These are phyloP conservation scores for Colletotrichum sp. DNA, from an alignment of 2,329 filamentous ascomycete species.

Conservation along the genomic window DNA sequence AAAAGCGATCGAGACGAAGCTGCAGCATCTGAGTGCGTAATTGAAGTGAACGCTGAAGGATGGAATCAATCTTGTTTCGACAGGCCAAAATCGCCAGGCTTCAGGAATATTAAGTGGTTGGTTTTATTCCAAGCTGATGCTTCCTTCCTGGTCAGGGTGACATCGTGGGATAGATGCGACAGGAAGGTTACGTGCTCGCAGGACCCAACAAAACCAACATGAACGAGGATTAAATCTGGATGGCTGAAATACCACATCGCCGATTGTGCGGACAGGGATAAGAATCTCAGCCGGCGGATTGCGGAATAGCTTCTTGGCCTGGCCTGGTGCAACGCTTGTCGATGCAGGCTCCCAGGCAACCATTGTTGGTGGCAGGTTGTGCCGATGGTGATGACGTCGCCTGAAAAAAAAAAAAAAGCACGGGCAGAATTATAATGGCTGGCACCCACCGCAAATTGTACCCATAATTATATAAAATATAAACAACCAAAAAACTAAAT, in stretches of 20 bases:
- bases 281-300: neutral
- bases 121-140: neutral
- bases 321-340: neutral
- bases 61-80: fast-evolving
- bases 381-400: neutral
- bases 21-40: fast-evolving
- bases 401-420: neutral
- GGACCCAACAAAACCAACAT: neutral
- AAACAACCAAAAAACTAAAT: no score
- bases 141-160: neutral
- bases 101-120: neutral
- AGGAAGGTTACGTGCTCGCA: neutral
- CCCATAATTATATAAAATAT: no score
- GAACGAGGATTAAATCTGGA: neutral
- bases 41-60: fast-evolving
- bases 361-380: neutral
- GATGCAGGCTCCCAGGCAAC: neutral
- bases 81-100: fast-evolving
- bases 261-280: neutral
- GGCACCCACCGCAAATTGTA: neutral
- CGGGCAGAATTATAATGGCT: neutral
- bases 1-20: fast-evolving
- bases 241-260: neutral
- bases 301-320: neutral
- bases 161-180: neutral